Conservation (phyloP, 1,284 basidiomycete species). For the Pisolithus thermaeus region DNA sequence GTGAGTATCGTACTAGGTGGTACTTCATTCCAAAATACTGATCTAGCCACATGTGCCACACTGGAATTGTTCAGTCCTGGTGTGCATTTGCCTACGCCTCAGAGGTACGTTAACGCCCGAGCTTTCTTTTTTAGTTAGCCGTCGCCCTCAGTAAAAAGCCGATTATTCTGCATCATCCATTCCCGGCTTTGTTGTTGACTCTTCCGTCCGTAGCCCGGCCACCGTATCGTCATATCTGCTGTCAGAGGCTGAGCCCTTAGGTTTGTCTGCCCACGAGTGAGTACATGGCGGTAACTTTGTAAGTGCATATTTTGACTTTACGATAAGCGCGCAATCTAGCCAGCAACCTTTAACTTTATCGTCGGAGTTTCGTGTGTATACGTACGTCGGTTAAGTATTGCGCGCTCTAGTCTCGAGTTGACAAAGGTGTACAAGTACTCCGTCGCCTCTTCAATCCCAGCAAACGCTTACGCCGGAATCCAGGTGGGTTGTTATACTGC, state of each 20-base stretch:
- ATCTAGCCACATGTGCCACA: neutral
- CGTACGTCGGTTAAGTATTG: conserved; percentile 12
- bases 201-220: conserved; percentile 37
- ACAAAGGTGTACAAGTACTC: conserved; percentile 9
- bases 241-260: conserved; percentile 31
- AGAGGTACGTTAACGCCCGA: conserved; percentile 12
- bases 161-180: no score
- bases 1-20: conserved; percentile 10
- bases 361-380: conserved; percentile 14
- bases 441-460: conserved; percentile 22
- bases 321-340: neutral
- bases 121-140: neutral
- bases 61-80: conserved; percentile 8
- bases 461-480: conserved; percentile 51
- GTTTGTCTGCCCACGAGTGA: conserved; percentile 41
- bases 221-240: conserved; percentile 42
- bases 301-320: neutral
- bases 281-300: conserved; percentile 6
- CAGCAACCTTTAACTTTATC: conserved; percentile 11
- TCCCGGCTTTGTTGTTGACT: neutral
- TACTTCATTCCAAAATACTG: neutral
- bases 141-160: neutral
- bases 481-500: conserved; percentile 26
- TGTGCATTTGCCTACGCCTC: conserved; percentile 24
- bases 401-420: conserved; percentile 2